Conservation (phyloP, 2,329 filamentous ascomycete genomes). For the Annulohypoxylon truncatum region DNA sequence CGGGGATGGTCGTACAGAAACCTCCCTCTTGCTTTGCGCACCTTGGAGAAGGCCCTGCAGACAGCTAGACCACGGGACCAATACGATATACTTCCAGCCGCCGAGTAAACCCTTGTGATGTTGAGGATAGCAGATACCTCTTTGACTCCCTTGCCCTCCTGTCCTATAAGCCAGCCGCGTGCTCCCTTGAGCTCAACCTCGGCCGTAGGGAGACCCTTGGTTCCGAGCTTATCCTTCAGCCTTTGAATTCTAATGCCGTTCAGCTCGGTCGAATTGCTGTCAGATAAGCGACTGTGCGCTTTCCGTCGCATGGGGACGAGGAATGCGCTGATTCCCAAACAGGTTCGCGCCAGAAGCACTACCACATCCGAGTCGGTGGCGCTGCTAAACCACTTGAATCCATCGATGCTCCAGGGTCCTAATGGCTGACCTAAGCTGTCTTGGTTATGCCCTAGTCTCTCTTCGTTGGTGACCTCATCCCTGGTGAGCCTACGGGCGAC, state of each 20-base stretch:
- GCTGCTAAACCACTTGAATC: conserved; percentile 73
- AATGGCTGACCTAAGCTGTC: conserved; percentile 35
- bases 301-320: conserved; percentile 61
- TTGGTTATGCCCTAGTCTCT: conserved; percentile 40
- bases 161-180: conserved; percentile 66
- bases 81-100: conserved; percentile 55
- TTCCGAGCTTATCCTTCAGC: conserved; percentile 73
- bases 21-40: conserved; percentile 56
- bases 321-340: conserved; percentile 63
- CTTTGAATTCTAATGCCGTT: conserved; percentile 70
- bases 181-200: conserved; percentile 66
- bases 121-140: conserved; percentile 71
- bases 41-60: conserved; percentile 60
- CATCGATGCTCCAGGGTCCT: conserved; percentile 61
- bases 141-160: conserved; percentile 67
- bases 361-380: conserved; percentile 71
- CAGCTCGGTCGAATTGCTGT: conserved; percentile 52
- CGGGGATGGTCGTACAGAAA: conserved; percentile 53
- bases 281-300: background rate
- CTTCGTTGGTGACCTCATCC: conserved; percentile 18
- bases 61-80: conserved; percentile 61
- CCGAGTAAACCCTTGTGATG: conserved; percentile 63
- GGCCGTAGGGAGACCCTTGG: conserved; percentile 69
- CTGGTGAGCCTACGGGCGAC: conserved; percentile 51
- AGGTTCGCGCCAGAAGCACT: conserved; percentile 66